Percentiles rank a stretch among this genome's conserved stretches.
phyloP scores from a whole-genome alignment of 257 asterid genomes.

The Solanum pennellii region DNA sequence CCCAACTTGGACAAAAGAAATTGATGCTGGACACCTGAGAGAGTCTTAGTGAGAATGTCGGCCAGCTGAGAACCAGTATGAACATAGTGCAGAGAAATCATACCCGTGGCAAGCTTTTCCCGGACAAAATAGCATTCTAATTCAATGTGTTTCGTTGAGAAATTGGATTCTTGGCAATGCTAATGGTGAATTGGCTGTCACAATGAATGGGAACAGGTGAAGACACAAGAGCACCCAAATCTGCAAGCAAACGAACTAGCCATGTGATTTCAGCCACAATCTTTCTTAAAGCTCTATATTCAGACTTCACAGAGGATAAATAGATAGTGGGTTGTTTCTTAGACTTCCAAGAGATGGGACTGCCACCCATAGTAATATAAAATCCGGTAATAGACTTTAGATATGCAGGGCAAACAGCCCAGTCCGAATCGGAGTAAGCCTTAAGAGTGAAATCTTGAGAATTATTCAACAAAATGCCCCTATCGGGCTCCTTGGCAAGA shows the following conservation, averaged over 20 bases:
- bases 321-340: background rate
- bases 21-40: background rate
- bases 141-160: background rate
- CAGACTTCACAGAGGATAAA: background rate
- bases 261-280: background rate
- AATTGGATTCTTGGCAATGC: background rate
- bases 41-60: background rate
- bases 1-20: background rate
- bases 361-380: background rate
- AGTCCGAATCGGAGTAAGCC: background rate
- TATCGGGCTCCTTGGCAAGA: background rate
- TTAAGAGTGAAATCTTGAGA: background rate
- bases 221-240: background rate
- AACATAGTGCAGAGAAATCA: too few relatives aligned
- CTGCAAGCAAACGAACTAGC: background rate
- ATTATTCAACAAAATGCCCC: background rate
- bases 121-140: background rate
- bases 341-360: background rate
- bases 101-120: background rate
- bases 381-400: background rate
- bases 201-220: background rate
- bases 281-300: background rate
- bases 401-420: background rate
- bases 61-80: background rate
- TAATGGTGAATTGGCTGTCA: background rate